Evolutionary conservation across 2,329 filamentous ascomycete species (phyloP), one percentile per base, ranked within the genome.

Genomic region (Aspergillus cejpii): DNA sequence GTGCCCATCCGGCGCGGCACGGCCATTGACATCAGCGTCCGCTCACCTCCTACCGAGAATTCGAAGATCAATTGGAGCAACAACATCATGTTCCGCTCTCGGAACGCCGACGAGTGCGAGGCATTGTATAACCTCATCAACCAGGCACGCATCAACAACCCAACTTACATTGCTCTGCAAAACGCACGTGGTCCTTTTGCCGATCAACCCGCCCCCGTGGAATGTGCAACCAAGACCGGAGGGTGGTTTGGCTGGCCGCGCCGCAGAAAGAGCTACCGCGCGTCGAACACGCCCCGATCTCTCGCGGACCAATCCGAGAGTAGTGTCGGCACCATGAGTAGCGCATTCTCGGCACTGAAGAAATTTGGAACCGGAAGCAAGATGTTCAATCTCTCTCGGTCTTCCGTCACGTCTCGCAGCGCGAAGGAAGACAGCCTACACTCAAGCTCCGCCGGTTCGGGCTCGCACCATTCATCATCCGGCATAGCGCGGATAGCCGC

Each of bases 1-100:
- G 91, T 97, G 6, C 85, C 90, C 54, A 82, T 97, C 49, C 81
- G 91, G 51, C 85, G 91, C 59, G 92, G 90, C 57, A 98, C 89
- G 17, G 87, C 86, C 3, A 79, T 98, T 24, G 92, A 98, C 63
- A 87, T 98, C 43, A 92, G 94, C 53, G 87, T 98, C 52, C 85
- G 89, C 39, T 96, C 91, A 5, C 87, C 87, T 1, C 85, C 90
- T 20, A 85, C 85, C 5, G 63, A 75, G 26, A 80, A 85, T 50
- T 89, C 85, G 4, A 79, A 80, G 56, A 77, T 95, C 45, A 78
- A 75, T 47, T 77, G 70, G 60, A 77, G 83, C 40, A 83, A 82
- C 57, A 92, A 94, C 62, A 87, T 95, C 70, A 91, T 94, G 74
- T 92, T 97, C 77, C 84, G 92, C 33, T 87, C 87, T 38, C 75